phyloP scores from a whole-genome alignment of 2,329 filamentous ascomycete species.

The Ophiostoma ulmi region DNA sequence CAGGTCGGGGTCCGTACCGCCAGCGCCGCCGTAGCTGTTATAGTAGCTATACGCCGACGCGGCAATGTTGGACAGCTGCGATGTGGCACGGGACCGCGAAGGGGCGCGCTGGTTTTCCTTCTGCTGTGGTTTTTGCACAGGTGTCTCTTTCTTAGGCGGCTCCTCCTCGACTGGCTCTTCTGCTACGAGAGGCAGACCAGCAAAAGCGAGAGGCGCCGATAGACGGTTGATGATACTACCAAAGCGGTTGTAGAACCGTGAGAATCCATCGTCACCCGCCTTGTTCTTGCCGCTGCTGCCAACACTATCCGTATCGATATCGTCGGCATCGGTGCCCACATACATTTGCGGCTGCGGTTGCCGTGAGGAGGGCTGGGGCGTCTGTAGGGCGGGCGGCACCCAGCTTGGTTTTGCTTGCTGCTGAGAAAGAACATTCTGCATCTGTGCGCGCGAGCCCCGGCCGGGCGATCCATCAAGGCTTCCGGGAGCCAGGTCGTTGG shows the following conservation, averaged over 20 bases:
- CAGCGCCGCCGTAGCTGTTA: background rate
- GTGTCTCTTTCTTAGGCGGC: background rate
- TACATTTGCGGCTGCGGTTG: constrained; percentile 34
- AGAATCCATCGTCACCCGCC: constrained; percentile 69
- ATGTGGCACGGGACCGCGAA: constrained; percentile 20
- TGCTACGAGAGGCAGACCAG: constrained; percentile 67
- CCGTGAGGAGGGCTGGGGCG: constrained; percentile 24
- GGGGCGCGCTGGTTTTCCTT: background rate
- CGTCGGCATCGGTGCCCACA: constrained; percentile 30
- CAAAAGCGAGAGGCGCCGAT: constrained; percentile 86
- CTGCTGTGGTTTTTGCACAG: background rate
- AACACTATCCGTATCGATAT: constrained; percentile 14
- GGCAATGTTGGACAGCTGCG: constrained; percentile 27
- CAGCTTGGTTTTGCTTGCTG: constrained; percentile 48
- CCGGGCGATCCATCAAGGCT: constrained; percentile 50
- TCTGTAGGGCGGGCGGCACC: constrained; percentile 37
- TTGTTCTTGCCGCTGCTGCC: constrained; percentile 23
- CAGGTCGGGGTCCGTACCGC: constrained; percentile 64
- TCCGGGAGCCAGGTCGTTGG: constrained; percentile 67
- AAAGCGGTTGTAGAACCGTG: constrained; percentile 87
- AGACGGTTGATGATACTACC: constrained; percentile 82
- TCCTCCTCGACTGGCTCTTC: constrained; percentile 26
- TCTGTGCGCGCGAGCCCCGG: constrained; percentile 44
- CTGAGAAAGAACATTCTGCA: constrained; percentile 53
- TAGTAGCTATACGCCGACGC: constrained; percentile 22